Conservation (phyloP, 345 rosid species). For the Kernera saxatilis region DNA sequence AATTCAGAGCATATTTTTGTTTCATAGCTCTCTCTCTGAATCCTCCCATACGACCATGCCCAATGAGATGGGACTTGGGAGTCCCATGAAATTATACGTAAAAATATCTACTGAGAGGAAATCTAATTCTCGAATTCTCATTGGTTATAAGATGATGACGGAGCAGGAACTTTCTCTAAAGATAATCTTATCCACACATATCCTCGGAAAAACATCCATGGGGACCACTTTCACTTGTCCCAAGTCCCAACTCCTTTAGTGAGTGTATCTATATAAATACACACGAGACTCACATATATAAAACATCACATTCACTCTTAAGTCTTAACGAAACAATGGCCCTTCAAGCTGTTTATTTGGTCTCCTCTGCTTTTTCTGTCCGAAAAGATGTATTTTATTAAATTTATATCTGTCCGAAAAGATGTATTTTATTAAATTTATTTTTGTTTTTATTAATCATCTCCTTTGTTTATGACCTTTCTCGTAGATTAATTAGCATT, state of each 20-base stretch:
- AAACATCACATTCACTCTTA: conserved; percentile 7
- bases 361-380: conserved; percentile 52
- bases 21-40: not conserved
- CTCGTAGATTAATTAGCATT: not conserved
- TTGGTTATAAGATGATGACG: conserved; percentile 49
- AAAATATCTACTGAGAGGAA: conserved; percentile 36
- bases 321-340: conserved; percentile 45
- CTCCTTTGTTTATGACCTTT: not conserved
- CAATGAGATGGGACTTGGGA: conserved; percentile 23
- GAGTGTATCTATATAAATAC: conserved; percentile 19
- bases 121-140: conserved; percentile 44
- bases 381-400: conserved; percentile 53
- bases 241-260: conserved; percentile 19
- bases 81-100: conserved; percentile 8
- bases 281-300: conserved; percentile 6
- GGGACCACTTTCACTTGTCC: not conserved
- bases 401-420: conserved; percentile 45
- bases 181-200: conserved; percentile 54
- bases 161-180: conserved; percentile 35
- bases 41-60: conserved; percentile 8
- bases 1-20: conserved; percentile 1
- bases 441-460: not conserved
- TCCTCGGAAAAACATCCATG: conserved; percentile 13
- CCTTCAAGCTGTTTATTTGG: conserved; percentile 64
- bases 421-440: conserved; percentile 51